A percentile compares a stretch with the other conserved stretches of the same genome.
Conservation (phyloP, 805 yeast species). For the Pichia membranifaciens region DNA sequence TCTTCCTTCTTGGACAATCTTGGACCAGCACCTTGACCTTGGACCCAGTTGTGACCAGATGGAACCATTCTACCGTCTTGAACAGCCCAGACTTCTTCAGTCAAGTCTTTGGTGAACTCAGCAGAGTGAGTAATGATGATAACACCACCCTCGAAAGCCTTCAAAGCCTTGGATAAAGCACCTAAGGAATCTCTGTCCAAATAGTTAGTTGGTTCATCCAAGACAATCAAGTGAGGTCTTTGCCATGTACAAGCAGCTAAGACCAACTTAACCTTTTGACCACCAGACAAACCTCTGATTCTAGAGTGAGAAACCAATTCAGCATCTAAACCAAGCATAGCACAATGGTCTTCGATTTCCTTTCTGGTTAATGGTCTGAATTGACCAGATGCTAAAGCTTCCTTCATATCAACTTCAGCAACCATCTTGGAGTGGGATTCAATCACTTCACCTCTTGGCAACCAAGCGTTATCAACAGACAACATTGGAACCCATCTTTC, state of each 20-base stretch:
- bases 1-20: conserved; percentile 93
- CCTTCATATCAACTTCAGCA: conserved; percentile 99
- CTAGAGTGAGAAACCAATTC: conserved; percentile 99
- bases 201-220: conserved; percentile 99
- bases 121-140: conserved; percentile 99
- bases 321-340: conserved; percentile 96
- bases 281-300: conserved; percentile 99
- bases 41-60: conserved; percentile 99
- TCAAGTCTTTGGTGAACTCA: conserved; percentile 98
- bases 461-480: conserved; percentile 99
- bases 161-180: conserved; percentile 98
- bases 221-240: conserved; percentile 98
- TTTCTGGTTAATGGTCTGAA: conserved; percentile 99
- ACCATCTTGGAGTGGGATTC: conserved; percentile 99
- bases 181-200: conserved; percentile 99
- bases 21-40: conserved; percentile 99
- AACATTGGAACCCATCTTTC: conserved; percentile 99
- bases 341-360: conserved; percentile 98
- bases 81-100: conserved; percentile 99
- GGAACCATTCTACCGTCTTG: conserved; percentile 98
- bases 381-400: conserved; percentile 99
- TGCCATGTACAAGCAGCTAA: conserved; percentile 99
- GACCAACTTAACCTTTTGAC: conserved; percentile 99
- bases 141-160: conserved; percentile 99
- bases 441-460: conserved; percentile 97